Evolutionary conservation across 805 yeast genomes (phyloP), one percentile per base, ranked within the genome.

Genomic region (Scheffersomyces lignosus): DNA sequence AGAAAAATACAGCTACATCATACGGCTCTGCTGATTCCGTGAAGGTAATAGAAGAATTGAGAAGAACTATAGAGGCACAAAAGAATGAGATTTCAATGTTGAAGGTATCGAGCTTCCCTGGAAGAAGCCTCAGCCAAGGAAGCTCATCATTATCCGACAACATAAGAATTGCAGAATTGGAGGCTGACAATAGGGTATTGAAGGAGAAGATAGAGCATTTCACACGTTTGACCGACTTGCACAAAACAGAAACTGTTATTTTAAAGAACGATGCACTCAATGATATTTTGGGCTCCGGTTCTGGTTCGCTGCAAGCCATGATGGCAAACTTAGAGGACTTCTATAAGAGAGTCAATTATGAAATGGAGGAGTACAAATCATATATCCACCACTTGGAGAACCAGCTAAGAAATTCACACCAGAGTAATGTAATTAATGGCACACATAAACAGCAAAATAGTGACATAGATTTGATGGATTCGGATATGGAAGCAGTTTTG

Each of bases 161-260:
- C 10, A 17, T 37, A 15, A 41, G 44, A 26, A 31, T 51, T 22
- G 37, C 50, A 0, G 54, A 54, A 44, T 53, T 83, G 13, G 68
- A 66, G 35, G 78, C 87, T 0, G 95, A 87, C 46, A 82, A 82
- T 48, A 70, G 66, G 34, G 70, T 87, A 2, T 57, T 86, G 29
- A 73, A 76, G 41, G 89, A 83, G 49, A 77, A 78, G 49, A 62
- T 85, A 14, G 88, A 83, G 41, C 93, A 87, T 56, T 64, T 79
- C 36, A 78, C 78, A 18, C 68, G 90, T 35, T 54, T 86, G 24
- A 74, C 78, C 24, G 87, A 83, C 49, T 70, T 78, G 29, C 81
- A 76, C 43, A 66, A 71, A 33, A 68, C 81, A 2, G 81, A 78
- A 33, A 70, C 78, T 0, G 72, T 79, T 13, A 72, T 79, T 27